These are phyloP conservation scores for Paraphoma sp. DNA, from an alignment of 2,329 filamentous ascomycete genomes.

Conservation along the genomic window DNA sequence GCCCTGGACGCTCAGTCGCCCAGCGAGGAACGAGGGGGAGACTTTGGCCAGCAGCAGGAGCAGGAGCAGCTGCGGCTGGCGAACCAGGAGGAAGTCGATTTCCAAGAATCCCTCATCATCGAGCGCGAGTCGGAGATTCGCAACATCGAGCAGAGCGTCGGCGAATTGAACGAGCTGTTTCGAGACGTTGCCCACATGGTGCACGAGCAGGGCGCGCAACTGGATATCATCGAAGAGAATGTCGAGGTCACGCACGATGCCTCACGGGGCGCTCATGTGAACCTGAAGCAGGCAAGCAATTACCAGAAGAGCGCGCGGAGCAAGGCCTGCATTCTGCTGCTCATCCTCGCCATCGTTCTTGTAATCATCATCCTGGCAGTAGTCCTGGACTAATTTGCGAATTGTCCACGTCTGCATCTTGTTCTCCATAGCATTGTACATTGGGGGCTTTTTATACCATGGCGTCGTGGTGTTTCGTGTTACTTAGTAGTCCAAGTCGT, in stretches of 20 bases:
- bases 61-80: conserved; percentile 79
- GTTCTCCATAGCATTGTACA: conserved; percentile 3
- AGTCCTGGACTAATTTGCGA: conserved; percentile 68
- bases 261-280: conserved; percentile 82
- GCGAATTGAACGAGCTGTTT: conserved; percentile 95
- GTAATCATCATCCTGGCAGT: conserved; percentile 89
- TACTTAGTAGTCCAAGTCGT: not conserved
- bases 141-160: conserved; percentile 95
- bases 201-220: conserved; percentile 85
- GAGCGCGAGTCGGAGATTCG: conserved; percentile 97
- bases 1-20: conserved; percentile 65
- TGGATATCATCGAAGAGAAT: conserved; percentile 88
- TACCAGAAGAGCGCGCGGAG: conserved; percentile 96
- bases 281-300: conserved; percentile 82
- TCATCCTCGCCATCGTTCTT: conserved; percentile 88
- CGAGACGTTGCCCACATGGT: conserved; percentile 98
- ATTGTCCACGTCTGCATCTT: not conserved
- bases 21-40: conserved; percentile 50
- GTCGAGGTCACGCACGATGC: conserved; percentile 83
- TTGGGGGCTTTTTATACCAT: conserved; percentile 12
- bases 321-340: conserved; percentile 89
- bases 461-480: conserved; percentile 1
- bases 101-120: conserved; percentile 93
- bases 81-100: conserved; percentile 93
- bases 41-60: conserved; percentile 67